phyloP scores from a whole-genome alignment of 257 asterid species.

The Cruciata laevipes region DNA sequence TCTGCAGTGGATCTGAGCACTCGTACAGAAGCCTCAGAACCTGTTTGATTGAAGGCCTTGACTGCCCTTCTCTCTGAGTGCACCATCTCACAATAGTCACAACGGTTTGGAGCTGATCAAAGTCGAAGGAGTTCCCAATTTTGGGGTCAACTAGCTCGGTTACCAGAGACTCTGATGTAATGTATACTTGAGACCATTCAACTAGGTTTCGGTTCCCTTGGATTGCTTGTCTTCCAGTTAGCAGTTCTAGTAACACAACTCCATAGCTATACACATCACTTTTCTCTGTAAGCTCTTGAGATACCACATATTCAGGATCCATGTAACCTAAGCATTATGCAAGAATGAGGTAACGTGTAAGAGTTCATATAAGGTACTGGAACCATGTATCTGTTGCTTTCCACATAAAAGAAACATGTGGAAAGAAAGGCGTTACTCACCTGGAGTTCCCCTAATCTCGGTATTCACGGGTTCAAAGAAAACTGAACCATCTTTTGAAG shows the following conservation, averaged over 20 bases:
- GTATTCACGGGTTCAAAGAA: constrained; percentile 91
- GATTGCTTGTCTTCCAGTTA: constrained; percentile 68
- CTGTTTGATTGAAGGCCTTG: constrained; percentile 88
- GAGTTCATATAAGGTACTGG: not conserved
- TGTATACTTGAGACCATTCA: constrained; percentile 60
- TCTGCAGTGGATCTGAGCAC: constrained; percentile 62
- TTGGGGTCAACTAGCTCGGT: constrained; percentile 64
- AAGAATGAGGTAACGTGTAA: not conserved
- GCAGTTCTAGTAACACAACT: constrained; percentile 64
- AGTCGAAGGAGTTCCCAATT: constrained; percentile 58
- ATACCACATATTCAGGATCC: constrained; percentile 82
- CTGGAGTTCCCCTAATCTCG: constrained; percentile 92
- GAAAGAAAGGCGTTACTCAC: constrained; percentile 27
- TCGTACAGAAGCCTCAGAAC: constrained; percentile 78
- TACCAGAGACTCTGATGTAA: constrained; percentile 46
- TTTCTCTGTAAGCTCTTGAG: constrained; percentile 88
- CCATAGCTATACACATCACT: constrained; percentile 89
- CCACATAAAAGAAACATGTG: not conserved
- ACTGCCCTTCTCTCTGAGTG: constrained; percentile 67
- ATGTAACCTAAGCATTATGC: constrained; percentile 52
- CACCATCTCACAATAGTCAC: constrained; percentile 63
- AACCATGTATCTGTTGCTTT: not conserved
- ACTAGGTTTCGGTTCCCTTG: constrained; percentile 79
- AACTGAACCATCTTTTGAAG: constrained; percentile 90
- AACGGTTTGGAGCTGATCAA: constrained; percentile 62